Evolutionary conservation across 768 basidiomycete genomes (phyloP).

Genomic region (Pilatotrama ljubarskyi): DNA sequence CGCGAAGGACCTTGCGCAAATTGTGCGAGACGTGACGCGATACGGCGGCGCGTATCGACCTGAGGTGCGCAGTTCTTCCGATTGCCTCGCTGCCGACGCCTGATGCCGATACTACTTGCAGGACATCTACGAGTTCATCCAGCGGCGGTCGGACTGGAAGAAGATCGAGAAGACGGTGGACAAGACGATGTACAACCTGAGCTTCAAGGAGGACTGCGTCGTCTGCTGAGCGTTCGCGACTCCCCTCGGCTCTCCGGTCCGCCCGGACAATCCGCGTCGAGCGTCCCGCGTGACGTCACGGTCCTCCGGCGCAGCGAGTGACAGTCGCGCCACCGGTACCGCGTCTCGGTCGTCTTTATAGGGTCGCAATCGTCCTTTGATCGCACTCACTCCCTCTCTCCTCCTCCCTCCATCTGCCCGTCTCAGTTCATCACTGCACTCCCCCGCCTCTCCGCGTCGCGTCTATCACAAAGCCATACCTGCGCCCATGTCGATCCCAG

Average conservation of each 20-base stretch:
- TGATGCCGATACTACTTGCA: constrained; percentile 27
- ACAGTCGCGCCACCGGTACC: background rate
- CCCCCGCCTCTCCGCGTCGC: constrained; percentile 1
- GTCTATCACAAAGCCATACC: constrained; percentile 6
- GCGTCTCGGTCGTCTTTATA: background rate
- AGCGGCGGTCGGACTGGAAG: constrained; percentile 95
- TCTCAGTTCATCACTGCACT: background rate
- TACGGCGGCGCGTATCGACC: constrained; percentile 95
- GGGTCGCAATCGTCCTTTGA: background rate
- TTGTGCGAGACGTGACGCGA: constrained; percentile 91
- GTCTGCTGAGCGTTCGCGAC: constrained; percentile 14
- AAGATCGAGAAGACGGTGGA: constrained; percentile 97
- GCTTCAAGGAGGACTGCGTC: constrained; percentile 88
- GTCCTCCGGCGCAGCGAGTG: constrained; percentile 9
- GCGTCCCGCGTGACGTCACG: constrained; percentile 4
- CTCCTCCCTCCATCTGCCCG: background rate
- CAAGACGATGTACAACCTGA: constrained; percentile 91
- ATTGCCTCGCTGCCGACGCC: background rate
- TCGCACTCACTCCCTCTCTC: background rate
- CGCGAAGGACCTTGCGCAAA: constrained; percentile 94
- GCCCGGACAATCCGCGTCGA: background rate
- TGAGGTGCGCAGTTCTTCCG: constrained; percentile 55
- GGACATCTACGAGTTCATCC: constrained; percentile 97
- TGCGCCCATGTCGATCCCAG: constrained; percentile 45
- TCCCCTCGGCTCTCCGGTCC: background rate